These are phyloP conservation scores for Syzygium jambos DNA, from an alignment of 345 rosid genomes.

Conservation along the genomic window DNA sequence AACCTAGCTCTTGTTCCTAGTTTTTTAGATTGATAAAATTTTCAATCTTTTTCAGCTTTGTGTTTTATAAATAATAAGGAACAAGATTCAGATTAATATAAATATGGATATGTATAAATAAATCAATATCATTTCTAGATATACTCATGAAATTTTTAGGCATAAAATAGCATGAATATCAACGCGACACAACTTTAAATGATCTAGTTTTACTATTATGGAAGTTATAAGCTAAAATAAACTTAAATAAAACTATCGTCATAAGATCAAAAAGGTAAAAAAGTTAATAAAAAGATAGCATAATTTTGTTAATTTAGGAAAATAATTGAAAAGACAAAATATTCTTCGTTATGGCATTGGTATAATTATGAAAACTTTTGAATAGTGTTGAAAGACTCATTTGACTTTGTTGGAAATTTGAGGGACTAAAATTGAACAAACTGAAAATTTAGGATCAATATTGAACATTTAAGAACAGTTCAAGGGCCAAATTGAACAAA, in stretches of 20 bases:
- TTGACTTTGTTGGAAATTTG: not conserved
- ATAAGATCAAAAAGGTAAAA: not conserved
- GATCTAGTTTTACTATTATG: not conserved
- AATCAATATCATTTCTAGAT: not conserved
- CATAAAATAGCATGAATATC: not conserved
- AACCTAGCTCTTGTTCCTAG: not conserved
- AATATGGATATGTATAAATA: not conserved
- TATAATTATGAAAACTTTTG: not conserved
- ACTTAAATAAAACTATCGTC: not conserved
- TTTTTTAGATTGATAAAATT: not conserved
- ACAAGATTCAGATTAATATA: not conserved
- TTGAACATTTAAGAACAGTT: not conserved
- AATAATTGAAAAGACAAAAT: not conserved
- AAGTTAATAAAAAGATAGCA: not conserved
- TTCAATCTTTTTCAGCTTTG: not conserved
- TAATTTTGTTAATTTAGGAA: not conserved
- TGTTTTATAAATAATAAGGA: not conserved
- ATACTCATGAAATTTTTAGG: not conserved
- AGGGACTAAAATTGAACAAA: not conserved
- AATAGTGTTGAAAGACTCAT: too few species aligned
- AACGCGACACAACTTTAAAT: not conserved
- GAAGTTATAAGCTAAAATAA: not conserved
- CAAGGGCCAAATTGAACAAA: not conserved
- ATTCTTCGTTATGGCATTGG: not conserved
- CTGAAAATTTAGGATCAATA: fast-evolving